phyloP scores from a whole-genome alignment of 2,329 filamentous ascomycete genomes.

The Aspergillus sergii region DNA sequence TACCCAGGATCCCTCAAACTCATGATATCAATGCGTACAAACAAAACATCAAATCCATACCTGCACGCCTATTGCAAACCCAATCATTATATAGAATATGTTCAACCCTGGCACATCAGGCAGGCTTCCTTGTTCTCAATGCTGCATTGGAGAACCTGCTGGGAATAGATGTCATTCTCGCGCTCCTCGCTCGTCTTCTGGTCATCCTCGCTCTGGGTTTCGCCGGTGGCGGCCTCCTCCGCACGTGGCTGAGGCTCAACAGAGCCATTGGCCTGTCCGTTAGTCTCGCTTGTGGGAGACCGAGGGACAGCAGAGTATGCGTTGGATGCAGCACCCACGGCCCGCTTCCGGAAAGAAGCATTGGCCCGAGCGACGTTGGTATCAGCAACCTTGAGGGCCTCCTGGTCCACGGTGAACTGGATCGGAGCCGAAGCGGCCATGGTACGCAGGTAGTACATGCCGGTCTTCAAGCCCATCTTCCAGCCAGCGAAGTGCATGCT shows the following conservation, averaged over 20 bases:
- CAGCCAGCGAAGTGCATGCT: slow-evolving; percentile 99
- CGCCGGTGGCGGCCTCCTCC: slow-evolving; percentile 16
- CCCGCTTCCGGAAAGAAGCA: slow-evolving; percentile 69
- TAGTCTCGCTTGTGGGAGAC: slow-evolving; percentile 65
- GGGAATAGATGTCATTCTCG: slow-evolving; percentile 92
- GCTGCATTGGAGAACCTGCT: slow-evolving; percentile 88
- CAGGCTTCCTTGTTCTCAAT: slow-evolving; percentile 97
- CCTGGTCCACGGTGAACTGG: slow-evolving; percentile 98
- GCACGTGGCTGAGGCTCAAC: not conserved
- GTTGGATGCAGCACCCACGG: slow-evolving; percentile 60
- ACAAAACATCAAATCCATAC: not conserved
- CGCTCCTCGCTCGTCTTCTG: slow-evolving; percentile 71
- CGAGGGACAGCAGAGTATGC: slow-evolving; percentile 65
- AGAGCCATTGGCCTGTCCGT: slow-evolving; percentile 40
- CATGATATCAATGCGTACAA: slow-evolving; percentile 31
- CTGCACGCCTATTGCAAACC: not conserved
- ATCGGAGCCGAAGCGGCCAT: slow-evolving; percentile 96
- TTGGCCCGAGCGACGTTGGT: slow-evolving; percentile 69
- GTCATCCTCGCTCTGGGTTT: slow-evolving; percentile 63
- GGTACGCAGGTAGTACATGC: slow-evolving; percentile 99
- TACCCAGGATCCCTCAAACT: slow-evolving; percentile 32
- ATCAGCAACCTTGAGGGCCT: slow-evolving; percentile 85
- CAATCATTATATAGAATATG: not conserved
- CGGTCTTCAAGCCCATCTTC: slow-evolving; percentile 99
- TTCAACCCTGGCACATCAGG: slow-evolving; percentile 93